phyloP scores from a whole-genome alignment of 2,329 filamentous ascomycete species.

The Ophiostoma montium region DNA sequence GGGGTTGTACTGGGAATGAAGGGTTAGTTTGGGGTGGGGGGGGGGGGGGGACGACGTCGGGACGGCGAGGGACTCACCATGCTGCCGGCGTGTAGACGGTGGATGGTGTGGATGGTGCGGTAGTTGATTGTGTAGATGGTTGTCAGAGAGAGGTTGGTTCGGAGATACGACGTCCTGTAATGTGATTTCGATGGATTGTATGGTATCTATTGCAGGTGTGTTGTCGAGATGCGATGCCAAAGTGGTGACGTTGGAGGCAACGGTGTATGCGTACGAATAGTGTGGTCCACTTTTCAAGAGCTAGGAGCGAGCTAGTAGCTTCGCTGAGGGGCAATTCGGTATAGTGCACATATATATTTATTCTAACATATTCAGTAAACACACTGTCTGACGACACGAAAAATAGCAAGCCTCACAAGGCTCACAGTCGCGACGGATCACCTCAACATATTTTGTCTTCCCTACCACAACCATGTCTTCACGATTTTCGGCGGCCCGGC shows the following conservation, averaged over 20 bases:
- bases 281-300: background rate
- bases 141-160: too few relatives aligned
- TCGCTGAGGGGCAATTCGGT: background rate
- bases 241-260: background rate
- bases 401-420: background rate
- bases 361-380: too few relatives aligned
- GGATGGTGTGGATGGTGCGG: too few relatives aligned
- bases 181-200: too few relatives aligned
- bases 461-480: conserved; percentile 32
- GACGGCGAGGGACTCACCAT: conserved; percentile 1
- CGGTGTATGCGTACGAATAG: background rate
- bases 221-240: too few relatives aligned
- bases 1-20: background rate
- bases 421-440: background rate
- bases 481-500: conserved; percentile 52
- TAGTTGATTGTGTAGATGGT: too few relatives aligned
- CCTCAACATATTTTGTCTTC: too few relatives aligned
- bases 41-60: too few relatives aligned
- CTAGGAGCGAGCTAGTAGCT: background rate
- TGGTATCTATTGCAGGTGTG: too few relatives aligned
- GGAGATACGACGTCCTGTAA: too few relatives aligned
- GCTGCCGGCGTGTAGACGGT: too few relatives aligned
- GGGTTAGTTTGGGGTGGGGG: too few relatives aligned
- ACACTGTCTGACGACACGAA: background rate
- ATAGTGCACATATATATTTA: background rate